Base-by-base conservation (phyloP, 2,329 filamentous ascomycete species). In the Colletotrichum caudatum region DNA sequence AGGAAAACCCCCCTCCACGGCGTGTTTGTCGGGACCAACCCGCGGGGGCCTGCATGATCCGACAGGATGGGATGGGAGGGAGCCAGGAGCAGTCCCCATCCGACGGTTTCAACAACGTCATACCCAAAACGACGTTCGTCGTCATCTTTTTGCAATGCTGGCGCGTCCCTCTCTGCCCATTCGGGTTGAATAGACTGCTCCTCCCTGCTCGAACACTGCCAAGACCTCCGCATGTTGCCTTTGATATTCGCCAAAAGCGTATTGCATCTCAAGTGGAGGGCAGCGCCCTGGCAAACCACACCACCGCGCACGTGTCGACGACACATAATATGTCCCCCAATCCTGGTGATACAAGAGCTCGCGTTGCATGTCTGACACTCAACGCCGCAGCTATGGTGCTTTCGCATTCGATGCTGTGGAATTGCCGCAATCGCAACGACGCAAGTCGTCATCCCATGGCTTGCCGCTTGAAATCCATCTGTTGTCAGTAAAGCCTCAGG, bases 151-250 rank as follows among this genome's bases (percentile, higher is more conserved):
- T 23, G n/a, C 26, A 20, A 56, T 35, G 51, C 16, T 58, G 62
- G 29, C 62, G 39, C 14, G 51, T 57, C 29, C 20, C n/a, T 58
- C 62, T 46, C 51, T 51, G 62, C 62, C 16, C 18, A 29, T 35
- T 48, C 39, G 62, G 26, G 16, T 48, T 56, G 20, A 64, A 57
- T 57, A 35, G n/a, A 35, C 44, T 23, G 11, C 39, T 37, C 6
- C 62, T 58, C 51, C 50, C 39, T 65, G 62, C 51, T 58, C 62
- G 51, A 65, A 65, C 62, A 58, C 9, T 39, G 51, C 62, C 62
- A 65, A 65, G 62, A 50, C 51, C 11, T 56, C 14, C 4, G 37
- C 26, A 64, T 20, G 60, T 41, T 51, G 60, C 11, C 60, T 53
- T 9, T 50, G 60, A 23, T 23, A 53, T 53, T 26, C 35, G 14